A percentile compares a stretch with the other conserved stretches of the same genome.
Conservation (phyloP, 176 grass and related monocot species). For the Cenchrus purpureus region DNA sequence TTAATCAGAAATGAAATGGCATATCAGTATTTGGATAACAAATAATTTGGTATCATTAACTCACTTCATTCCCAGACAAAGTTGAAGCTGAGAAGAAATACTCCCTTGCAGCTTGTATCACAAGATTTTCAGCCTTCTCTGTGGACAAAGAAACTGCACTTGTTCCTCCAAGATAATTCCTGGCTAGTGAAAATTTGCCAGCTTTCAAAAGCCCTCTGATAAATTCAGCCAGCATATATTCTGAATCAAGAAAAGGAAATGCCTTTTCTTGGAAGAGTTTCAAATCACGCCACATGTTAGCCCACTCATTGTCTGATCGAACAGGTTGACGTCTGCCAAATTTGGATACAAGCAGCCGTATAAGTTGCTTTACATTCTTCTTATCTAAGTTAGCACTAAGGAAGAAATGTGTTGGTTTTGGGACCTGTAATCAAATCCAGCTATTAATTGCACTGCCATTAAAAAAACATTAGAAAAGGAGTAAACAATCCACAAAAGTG, state of each 20-base stretch:
- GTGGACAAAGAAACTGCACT: slow-evolving; percentile 70
- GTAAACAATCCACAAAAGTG: slow-evolving; percentile 13
- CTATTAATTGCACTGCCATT: slow-evolving; percentile 19
- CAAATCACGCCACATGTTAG: slow-evolving; percentile 88
- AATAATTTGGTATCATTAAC: slow-evolving; percentile 40
- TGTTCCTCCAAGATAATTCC: slow-evolving; percentile 96
- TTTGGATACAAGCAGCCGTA: slow-evolving; percentile 90
- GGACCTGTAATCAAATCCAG: slow-evolving; percentile 63
- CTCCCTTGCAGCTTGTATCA: slow-evolving; percentile 89
- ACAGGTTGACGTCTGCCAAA: slow-evolving; percentile 86
- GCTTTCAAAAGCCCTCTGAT: slow-evolving; percentile 94
- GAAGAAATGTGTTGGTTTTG: slow-evolving; percentile 83
- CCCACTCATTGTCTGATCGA: slow-evolving; percentile 94
- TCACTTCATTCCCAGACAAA: slow-evolving; percentile 86
- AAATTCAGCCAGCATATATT: slow-evolving; percentile 92
- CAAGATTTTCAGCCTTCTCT: slow-evolving; percentile 84
- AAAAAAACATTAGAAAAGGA: slow-evolving; percentile 28
- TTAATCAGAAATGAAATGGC: slow-evolving; percentile 34
- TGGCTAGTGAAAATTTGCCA: slow-evolving; percentile 96
- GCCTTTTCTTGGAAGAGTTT: slow-evolving; percentile 94
- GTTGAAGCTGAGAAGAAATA: slow-evolving; percentile 99
- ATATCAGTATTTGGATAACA: slow-evolving; percentile 31
- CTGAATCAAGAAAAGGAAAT: slow-evolving; percentile 96
- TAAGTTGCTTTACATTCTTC: slow-evolving; percentile 92
- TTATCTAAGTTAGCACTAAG: slow-evolving; percentile 67